Percentiles rank a stretch among this genome's conserved stretches.
Conservation (phyloP, 208 protist species). For the Trypanosomatidae sp. region DNA sequence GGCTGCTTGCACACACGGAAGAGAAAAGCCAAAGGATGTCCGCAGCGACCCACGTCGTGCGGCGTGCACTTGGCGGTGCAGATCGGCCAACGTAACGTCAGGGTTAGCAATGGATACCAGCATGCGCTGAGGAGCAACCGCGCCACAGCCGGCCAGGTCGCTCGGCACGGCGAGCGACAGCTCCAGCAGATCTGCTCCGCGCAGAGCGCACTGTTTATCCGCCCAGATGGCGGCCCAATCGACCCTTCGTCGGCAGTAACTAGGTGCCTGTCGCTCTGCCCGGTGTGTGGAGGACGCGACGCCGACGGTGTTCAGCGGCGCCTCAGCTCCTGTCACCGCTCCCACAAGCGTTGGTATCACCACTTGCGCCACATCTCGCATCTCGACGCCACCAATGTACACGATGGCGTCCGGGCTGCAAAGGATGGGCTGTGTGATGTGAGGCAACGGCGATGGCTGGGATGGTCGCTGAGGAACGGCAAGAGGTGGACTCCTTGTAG, state of each 20-base stretch:
- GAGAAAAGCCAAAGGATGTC: constrained; percentile 61
- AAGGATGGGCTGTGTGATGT: not conserved
- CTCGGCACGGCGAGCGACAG: constrained; percentile 30
- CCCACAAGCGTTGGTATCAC: constrained; percentile 45
- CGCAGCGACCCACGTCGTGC: constrained; percentile 43
- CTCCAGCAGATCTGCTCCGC: constrained; percentile 47
- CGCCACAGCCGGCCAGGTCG: not conserved
- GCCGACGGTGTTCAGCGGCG: constrained; percentile 6
- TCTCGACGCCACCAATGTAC: constrained; percentile 64
- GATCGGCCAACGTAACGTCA: constrained; percentile 23
- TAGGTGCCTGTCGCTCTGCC: constrained; percentile 16
- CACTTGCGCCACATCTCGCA: constrained; percentile 37
- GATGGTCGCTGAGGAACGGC: not conserved
- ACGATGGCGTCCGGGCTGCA: constrained; percentile 57
- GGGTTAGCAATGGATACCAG: constrained; percentile 53
- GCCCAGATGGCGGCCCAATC: constrained; percentile 13
- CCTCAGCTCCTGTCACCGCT: constrained; percentile 13
- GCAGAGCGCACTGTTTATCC: constrained; percentile 28
- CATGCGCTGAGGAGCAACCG: constrained; percentile 20
- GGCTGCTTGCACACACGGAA: constrained; percentile 35
- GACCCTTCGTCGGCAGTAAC: constrained; percentile 16
- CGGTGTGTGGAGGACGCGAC: constrained; percentile 1
- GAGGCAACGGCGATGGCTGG: not conserved
- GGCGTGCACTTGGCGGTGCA: constrained; percentile 32
- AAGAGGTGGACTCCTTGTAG: not conserved